These are phyloP conservation scores for Colletotrichum graminicola DNA, from an alignment of 2,329 filamentous ascomycete species.

Conservation along the genomic window DNA sequence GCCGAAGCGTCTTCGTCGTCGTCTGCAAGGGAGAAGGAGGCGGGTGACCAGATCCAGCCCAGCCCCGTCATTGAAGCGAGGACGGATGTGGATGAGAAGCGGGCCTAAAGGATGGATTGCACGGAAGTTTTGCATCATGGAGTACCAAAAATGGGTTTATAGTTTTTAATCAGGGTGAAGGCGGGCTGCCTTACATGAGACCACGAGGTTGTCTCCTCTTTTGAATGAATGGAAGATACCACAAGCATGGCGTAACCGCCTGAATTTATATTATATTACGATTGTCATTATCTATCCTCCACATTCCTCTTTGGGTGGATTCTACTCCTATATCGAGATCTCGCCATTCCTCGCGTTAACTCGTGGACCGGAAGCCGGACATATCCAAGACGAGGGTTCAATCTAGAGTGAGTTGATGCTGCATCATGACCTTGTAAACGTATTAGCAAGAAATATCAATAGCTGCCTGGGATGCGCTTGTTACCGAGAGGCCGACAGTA, in stretches of 20 bases:
- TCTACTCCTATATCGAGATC: not conserved
- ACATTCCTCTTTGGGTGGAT: too few relatives aligned
- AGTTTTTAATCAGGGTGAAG: slow-evolving; percentile 12
- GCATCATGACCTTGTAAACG: not conserved
- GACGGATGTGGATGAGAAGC: slow-evolving; percentile 34
- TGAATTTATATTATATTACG: slow-evolving; percentile 26
- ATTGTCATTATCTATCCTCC: slow-evolving; percentile 13
- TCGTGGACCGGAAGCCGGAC: not conserved
- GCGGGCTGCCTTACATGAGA: slow-evolving; percentile 14
- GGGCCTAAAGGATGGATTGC: slow-evolving; percentile 15
- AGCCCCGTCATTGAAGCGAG: slow-evolving; percentile 15
- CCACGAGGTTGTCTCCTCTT: not conserved
- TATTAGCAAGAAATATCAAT: not conserved
- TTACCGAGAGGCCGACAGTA: not conserved
- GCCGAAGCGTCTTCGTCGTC: slow-evolving; percentile 21
- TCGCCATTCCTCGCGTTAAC: not conserved
- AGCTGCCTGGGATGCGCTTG: not conserved
- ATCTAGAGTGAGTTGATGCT: not conserved
- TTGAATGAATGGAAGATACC: slow-evolving; percentile 26
- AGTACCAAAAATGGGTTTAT: slow-evolving; percentile 32
- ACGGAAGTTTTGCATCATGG: slow-evolving; percentile 1
- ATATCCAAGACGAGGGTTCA: not conserved
- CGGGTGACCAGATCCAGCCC: slow-evolving; percentile 26
- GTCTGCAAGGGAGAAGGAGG: slow-evolving; percentile 37
- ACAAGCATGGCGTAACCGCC: slow-evolving; percentile 24